A percentile compares a stretch with the other conserved stretches of the same genome.
Evolutionary conservation across 306 rosid species (phyloP).

Genomic region (Medicago lupulina): DNA sequence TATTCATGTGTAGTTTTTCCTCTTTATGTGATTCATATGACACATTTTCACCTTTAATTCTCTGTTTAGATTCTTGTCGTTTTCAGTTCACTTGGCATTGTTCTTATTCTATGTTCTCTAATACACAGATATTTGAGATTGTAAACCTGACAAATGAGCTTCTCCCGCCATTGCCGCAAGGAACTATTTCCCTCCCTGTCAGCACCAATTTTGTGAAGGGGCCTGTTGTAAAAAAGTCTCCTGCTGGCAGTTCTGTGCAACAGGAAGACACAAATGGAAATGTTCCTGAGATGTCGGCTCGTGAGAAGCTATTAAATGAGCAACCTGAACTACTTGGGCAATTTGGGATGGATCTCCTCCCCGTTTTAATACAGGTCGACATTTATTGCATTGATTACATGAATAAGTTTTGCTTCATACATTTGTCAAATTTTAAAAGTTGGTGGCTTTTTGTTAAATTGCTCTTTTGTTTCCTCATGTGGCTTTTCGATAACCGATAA

Average conservation of each 20-base stretch:
- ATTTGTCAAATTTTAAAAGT: background rate
- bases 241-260: slow-evolving; percentile 74
- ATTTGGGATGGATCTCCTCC: slow-evolving; percentile 94
- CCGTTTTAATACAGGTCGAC: slow-evolving; percentile 83
- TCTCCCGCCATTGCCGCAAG: slow-evolving; percentile 95
- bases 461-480: slow-evolving; percentile 9
- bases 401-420: slow-evolving; percentile 22
- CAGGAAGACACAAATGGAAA: slow-evolving; percentile 78
- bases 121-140: slow-evolving; percentile 85
- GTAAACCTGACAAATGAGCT: slow-evolving; percentile 97
- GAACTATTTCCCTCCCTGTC: slow-evolving; percentile 80
- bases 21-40: slow-evolving; percentile 15
- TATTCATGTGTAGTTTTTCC: slow-evolving; percentile 10
- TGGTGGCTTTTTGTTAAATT: slow-evolving; percentile 22
- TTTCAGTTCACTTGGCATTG: background rate
- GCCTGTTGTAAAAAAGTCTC: slow-evolving; percentile 64
- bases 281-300: slow-evolving; percentile 78
- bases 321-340: slow-evolving; percentile 93
- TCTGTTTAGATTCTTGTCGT: slow-evolving; percentile 22
- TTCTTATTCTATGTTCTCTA: slow-evolving; percentile 20
- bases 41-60: slow-evolving; percentile 1
- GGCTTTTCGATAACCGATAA: slow-evolving; percentile 28
- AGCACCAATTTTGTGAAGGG: slow-evolving; percentile 80
- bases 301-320: slow-evolving; percentile 87
- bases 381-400: slow-evolving; percentile 29